Evolutionary conservation across 2,329 filamentous ascomycete genomes (phyloP), one percentile per base, ranked within the genome.

Genomic region (Xylariaceae sp.): DNA sequence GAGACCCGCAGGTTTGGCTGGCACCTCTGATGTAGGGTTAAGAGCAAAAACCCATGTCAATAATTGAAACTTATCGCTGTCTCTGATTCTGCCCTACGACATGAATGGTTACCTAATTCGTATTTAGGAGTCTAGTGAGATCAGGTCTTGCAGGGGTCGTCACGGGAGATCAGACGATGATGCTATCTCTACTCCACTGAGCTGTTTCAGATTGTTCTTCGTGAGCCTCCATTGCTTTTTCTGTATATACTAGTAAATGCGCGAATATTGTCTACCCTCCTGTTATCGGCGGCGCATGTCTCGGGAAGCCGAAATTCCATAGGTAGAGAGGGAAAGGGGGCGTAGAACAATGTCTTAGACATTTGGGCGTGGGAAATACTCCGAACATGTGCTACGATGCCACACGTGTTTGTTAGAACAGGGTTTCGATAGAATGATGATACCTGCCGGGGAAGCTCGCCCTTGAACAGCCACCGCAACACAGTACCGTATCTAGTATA

Each of bases 141-240:
- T 46, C 44, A 23, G 26, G 14, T 34, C 28, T 19, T 45, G 14
- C 57, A 60, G 45, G 57, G 45, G 40, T 45, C 6, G 43, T 43
- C 47, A 49, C 7, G 40, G 55, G 17, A 61, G 41, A 64, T 65
- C 52, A 58, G 61, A 63, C 63, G 61, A 63, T 63, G 58, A 62
- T 61, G 60, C 43, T 54, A 55, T 47, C n/a, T 37, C 49, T 54
- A 19, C 34, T 5, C 5, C 11, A 7, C 43, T 54, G n/a, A n/a
- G n/a, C n/a, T n/a, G n/a, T n/a, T n/a, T n/a, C n/a, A n/a, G n/a
- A n/a, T n/a, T n/a, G n/a, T n/a, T n/a, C n/a, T n/a, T n/a, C n/a
- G n/a, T n/a, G n/a, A n/a, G n/a, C 16, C 45, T 29, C 39, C 50
- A 50, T 64, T 54, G n/a, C n/a, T n/a, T n/a, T n/a, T n/a, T n/a